Evolutionary conservation across 2,329 filamentous ascomycete species (phyloP).

Genomic region (Neoarthrinium moseri): DNA sequence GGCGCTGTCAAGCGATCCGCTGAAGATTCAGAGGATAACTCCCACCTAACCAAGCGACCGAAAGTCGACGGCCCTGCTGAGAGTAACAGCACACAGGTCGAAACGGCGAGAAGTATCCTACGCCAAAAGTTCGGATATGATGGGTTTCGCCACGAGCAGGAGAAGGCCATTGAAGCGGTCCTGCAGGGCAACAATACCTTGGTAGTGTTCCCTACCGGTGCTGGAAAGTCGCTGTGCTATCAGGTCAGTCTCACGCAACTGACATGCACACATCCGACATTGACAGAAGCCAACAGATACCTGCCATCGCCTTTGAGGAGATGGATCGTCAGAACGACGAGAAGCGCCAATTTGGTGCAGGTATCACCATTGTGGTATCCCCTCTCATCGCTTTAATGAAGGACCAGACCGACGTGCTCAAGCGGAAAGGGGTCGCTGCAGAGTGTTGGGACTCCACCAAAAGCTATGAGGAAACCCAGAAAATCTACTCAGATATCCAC

Average conservation of each 20-base stretch:
- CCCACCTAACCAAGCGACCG: neutral
- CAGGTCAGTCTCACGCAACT: slow-evolving; percentile 31
- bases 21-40: neutral
- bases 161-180: slow-evolving; percentile 35
- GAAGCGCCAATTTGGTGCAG: slow-evolving; percentile 32
- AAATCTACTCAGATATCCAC: slow-evolving; percentile 34
- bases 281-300: slow-evolving; percentile 32
- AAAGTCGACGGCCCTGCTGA: neutral
- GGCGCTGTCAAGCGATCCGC: slow-evolving; percentile 11
- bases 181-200: slow-evolving; percentile 39
- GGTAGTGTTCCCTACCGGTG: slow-evolving; percentile 46
- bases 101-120: slow-evolving; percentile 27
- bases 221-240: slow-evolving; percentile 49
- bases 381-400: slow-evolving; percentile 60
- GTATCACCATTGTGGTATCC: slow-evolving; percentile 56
- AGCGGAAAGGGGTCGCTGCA: slow-evolving; percentile 46
- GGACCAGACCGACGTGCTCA: slow-evolving; percentile 57
- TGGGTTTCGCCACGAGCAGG: slow-evolving; percentile 43
- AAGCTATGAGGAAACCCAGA: slow-evolving; percentile 42
- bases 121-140: slow-evolving; percentile 36
- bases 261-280: neutral
- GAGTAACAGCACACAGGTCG: slow-evolving; percentile 7
- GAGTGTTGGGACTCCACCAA: slow-evolving; percentile 58
- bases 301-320: slow-evolving; percentile 44
- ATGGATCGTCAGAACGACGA: slow-evolving; percentile 32